Evolutionary conservation across 2,329 filamentous ascomycete genomes (phyloP), one percentile per base, ranked within the genome.

Genomic region (Xylariales sp.): DNA sequence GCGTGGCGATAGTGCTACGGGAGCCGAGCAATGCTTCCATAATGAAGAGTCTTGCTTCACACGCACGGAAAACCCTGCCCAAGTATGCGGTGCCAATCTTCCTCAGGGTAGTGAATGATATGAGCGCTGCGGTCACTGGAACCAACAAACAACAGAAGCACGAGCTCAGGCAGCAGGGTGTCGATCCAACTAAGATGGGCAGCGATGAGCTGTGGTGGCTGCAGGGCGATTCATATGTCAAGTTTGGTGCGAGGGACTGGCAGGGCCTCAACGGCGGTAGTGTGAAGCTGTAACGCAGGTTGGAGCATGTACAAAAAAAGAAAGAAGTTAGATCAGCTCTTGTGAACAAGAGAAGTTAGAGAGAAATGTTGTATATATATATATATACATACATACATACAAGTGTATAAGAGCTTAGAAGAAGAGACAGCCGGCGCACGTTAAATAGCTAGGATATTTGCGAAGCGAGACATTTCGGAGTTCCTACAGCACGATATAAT

Each of bases 81-180:
- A 74, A 71, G 33, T 94, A 85, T 52, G 88, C 88, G 0, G 74
- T 82, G 5, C 89, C 89, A 0, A 51, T 93, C 1, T 95, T 95
- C 62, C 57, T 95, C 33, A 72, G 89, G 11, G 61, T 89, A 5
- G 73, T 82, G 6, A 68, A 64, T 18, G 71, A 74, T 18, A 62
- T 74, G 31, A 60, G 65, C 4, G 72, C 78, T 47, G 78, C 84
- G 52, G 72, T 78, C 1, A 95, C 89, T 5, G 88, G 88, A 0
- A 95, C 88, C 33, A 85, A 88, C 53, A 95, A 95, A 70, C 86
- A 94, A 65, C 84, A 90, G 63, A 95, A 95, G 62, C 78, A 84
- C 45, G 62, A 67, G 0, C 58, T 95, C 46, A 70, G 87, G n/a
- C 68, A 71, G 3, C 75, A 90, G 45, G 88, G 89, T 1, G 85